Evolutionary conservation across 768 basidiomycete genomes (phyloP), one percentile per base, ranked within the genome.

Genomic region (Leccinum olivaceopallidum): DNA sequence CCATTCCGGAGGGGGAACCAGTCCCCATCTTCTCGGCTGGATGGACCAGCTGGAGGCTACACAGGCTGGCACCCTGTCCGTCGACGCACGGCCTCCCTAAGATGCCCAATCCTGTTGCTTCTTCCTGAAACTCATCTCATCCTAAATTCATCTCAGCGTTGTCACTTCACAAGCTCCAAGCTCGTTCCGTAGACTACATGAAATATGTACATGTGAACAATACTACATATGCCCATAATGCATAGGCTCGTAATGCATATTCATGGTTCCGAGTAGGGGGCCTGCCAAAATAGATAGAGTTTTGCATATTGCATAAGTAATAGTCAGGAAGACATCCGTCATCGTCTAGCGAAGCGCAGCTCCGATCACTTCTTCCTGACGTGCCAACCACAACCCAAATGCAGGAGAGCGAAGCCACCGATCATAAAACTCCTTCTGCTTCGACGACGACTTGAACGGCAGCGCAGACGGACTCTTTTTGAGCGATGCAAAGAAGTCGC

Each of bases 321-420:
- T 18, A 9, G 39, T 4, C 6, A 42, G 42, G n/a, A 6, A 6
- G 44, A 47, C n/a, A 12, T 20, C 44, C 10, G 5, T 44, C 1
- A 47, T 47, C 44, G 2, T 20, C 44, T 47, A 47, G n/a, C 44
- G 12, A 20, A 47, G 44, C 5, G 44, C 44, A 20, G 73, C 76
- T 59, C 84, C 80, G 47, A 92, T 85, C 53, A 89, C 83, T 34
- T 84, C 82, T 66, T 92, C 91, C 73, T 92, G 91, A 62, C 80
- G 79, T 12, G 86, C 86, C 28, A 94, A 76, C 91, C 92, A 94
- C 42, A 88, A 63, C 18, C 87, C 91, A 74, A 94, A 94, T 8
- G 85, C 83, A 2, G 89, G 87, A 3, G 86, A 86, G 66, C 86
- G 83, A 44, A 94, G 66, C 86, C 91, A 92, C 55, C 80, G 78